Base-by-base conservation (phyloP, 2,329 filamentous ascomycete genomes). In the Cordyceps farinosa region DNA sequence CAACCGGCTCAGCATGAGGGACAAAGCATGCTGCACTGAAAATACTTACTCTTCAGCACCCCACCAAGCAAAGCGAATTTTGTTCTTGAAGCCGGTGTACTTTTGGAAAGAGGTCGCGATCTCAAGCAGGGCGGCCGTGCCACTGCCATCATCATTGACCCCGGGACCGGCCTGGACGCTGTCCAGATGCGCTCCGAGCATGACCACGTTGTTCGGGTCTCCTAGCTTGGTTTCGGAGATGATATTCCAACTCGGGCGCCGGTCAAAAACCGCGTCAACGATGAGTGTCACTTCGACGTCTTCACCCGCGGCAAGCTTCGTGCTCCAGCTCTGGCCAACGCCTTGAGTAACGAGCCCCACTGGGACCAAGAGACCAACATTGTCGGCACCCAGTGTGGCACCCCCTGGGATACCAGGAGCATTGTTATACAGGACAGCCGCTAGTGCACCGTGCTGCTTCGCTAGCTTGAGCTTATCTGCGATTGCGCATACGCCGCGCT, bases 351-450 rank as follows among this genome's bases (percentile, higher is more conserved):
- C 72, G 1, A 77, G 72, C 9, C 71, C 77, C 5, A 76, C 73
- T 10, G 78, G 75, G 10, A 75, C 70, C 5, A 78, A 69, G 22
- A 70, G 67, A 8, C 72, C 71, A 34, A 73, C 65, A 68, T 75
- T 77, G 67, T 74, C 73, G 0, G 76, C 76, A 22, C 81, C 79
- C 2, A 89, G 77, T 0, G 85, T 88, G 8, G 84, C 86, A 30
- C 76, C 74, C 1, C 79, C 72, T 3, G 76, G 59, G 10, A 70
- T 66, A 1, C 83, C 85, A 0, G 80, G 74, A 2, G 74, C 77
- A 66, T 89, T 86, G 78, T 90, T 85, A 74, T 86, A 88, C 64
- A 90, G 77, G 55, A 90, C 74, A 1, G 82, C 76, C 44, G 73
- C 78, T 5, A 76, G 13, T 1, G 79, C 79, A 44, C 78, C 78